Evolutionary conservation across 2,329 filamentous ascomycete genomes (phyloP).

Genomic region (Penicillium hordei): DNA sequence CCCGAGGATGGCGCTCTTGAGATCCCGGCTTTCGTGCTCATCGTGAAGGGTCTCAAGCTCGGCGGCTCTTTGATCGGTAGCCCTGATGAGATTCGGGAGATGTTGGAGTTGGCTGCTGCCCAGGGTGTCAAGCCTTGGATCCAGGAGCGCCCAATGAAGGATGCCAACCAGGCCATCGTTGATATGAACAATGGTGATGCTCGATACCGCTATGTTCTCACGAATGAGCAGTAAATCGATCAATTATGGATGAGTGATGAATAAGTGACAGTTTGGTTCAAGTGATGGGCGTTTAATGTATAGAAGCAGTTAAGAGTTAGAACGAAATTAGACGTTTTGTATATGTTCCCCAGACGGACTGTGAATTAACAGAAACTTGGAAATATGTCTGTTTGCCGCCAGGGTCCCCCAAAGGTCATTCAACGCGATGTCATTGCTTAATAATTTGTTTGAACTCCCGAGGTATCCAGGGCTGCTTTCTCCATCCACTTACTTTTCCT

Average conservation of each 20-base stretch:
- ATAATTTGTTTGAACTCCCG: not conserved
- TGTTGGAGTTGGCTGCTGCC: constrained; percentile 44
- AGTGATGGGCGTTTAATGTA: not conserved
- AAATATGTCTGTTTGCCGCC: not conserved
- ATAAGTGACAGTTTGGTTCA: too few species aligned
- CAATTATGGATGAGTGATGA: not conserved
- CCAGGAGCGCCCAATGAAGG: constrained; percentile 41
- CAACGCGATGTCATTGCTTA: not conserved
- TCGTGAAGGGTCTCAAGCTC: constrained; percentile 52
- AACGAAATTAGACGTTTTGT: not conserved
- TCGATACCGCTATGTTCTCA: constrained; percentile 46
- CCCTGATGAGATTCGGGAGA: constrained; percentile 43
- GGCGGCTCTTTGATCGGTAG: constrained; percentile 47
- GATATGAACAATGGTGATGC: constrained; percentile 47
- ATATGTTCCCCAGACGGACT: not conserved
- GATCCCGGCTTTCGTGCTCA: constrained; percentile 58
- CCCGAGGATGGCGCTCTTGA: constrained; percentile 59
- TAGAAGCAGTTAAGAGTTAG: not conserved
- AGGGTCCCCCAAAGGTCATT: not conserved
- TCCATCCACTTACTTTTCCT: not conserved
- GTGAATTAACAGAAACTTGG: too few species aligned
- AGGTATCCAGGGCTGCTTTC: not conserved
- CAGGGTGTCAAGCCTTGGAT: constrained; percentile 45
- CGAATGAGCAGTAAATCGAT: constrained; percentile 35
- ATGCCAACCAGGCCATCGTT: constrained; percentile 44